A percentile compares a stretch with the other conserved stretches of the same genome.
These are phyloP conservation scores for Solanum hybrid DNA, from an alignment of 305 asterid species.

Conservation along the genomic window DNA sequence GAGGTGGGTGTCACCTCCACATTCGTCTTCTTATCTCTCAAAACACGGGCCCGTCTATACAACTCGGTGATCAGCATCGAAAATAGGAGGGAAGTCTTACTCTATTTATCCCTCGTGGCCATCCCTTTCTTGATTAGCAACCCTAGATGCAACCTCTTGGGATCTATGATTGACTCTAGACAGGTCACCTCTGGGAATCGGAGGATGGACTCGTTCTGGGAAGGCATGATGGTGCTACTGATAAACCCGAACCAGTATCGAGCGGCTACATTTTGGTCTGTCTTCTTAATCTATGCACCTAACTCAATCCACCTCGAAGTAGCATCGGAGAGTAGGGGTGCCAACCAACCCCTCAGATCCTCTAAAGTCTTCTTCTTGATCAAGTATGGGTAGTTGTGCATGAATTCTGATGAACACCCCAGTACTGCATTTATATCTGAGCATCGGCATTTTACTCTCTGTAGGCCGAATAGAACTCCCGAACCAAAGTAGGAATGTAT, in stretches of 20 bases:
- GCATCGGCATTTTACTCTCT: not conserved
- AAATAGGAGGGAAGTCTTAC: rapidly evolving
- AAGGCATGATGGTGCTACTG: not conserved
- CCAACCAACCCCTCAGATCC: not conserved
- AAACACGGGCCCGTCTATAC: too few species aligned
- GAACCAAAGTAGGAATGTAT: not conserved
- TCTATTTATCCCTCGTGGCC: not conserved
- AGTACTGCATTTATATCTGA: not conserved
- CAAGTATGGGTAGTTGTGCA: not conserved
- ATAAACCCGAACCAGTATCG: not conserved
- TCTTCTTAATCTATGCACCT: not conserved
- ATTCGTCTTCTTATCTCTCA: too few species aligned
- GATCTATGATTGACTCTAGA: not conserved
- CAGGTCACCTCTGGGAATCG: not conserved
- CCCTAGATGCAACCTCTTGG: not conserved
- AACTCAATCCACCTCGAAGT: not conserved
- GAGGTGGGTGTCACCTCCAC: too few species aligned
- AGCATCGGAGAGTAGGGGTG: not conserved
- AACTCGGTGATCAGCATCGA: not conserved
- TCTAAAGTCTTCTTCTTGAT: not conserved
- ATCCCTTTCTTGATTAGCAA: not conserved
- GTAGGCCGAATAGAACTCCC: not conserved
- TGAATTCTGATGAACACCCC: not conserved
- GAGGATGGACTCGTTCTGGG: not conserved
- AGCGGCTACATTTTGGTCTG: not conserved